Evolutionary conservation across 352 stramenopile genomes (phyloP), one percentile per base, ranked within the genome.

Genomic region (Phytophthora pluvialis): DNA sequence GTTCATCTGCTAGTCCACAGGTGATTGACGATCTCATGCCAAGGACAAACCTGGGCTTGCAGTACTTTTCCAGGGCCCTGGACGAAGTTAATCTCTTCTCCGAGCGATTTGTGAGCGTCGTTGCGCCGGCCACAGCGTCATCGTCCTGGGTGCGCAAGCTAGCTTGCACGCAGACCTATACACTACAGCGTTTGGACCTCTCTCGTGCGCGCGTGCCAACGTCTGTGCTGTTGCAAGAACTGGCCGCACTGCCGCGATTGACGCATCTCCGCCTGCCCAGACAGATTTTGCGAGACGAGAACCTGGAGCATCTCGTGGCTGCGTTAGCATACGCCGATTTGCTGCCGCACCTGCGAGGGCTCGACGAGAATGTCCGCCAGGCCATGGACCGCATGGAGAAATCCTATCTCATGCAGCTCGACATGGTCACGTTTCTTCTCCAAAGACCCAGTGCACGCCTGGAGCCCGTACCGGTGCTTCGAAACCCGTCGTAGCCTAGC

Each of bases 371-470:
- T n/a, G 78, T 93, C 6, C 67, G 75, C 29, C 43, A 63, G 12
- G 86, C 83, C n/a, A 80, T 94, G 67, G 73, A 91, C 47, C 79
- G 80, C 39, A 78, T 94, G 43, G 86, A 94, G 65, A 66, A 76
- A 28, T 84, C 73, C 12, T 94, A 94, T 61, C 45, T 72, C 26
- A 81, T 73, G 67, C 86, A 94, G 45, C 78, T 92, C 28, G 68
- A 80, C 40, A 93, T 93, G 81, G 64, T 91, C 46, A 67, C 70
- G 32, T 89, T 85, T 59, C 61, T 88, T 7, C 52, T 91, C 21
- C 63, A 81, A 54, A 78, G 70, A 65, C 51, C 60, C 11, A 57
- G 35, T 16, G 21, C 21, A 15, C 45, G 31, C 11, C 32, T 52
- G 31, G 11, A 50, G 28, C 18, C 26, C 53, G 36, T 56, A 36